Evolutionary conservation across 768 basidiomycete genomes (phyloP), one percentile per base, ranked within the genome.

Genomic region (Mycena vitilis): DNA sequence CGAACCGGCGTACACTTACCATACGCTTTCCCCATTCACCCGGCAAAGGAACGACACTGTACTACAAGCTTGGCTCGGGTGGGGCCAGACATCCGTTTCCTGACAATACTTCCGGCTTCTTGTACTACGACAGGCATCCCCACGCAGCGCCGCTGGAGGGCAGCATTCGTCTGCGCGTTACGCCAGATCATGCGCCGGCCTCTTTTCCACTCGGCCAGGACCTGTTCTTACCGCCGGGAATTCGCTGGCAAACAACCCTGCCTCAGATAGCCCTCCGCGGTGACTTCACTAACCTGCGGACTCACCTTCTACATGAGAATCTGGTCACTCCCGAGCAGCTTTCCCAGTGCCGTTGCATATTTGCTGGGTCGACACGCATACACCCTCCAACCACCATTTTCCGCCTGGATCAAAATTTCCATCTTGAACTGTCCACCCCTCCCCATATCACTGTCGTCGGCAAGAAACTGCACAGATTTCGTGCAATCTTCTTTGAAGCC

Each of bases 111-210:
- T 18, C 53, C 10, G 63, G 63, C 3, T 64, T 64, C 15, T 45
- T 64, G 2, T 64, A 56, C 22, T 64, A 38, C 36, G 13, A 22
- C 15, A 23, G 5, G 4, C 54, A 49, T 4, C 11, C 45, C 1
- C 16, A 38, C 8, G 36, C 36, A 8, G 20, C 54, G 0, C 48
- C 47, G 0, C 36, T 64, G 22, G 54, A 25, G 6, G 44, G 45
- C 13, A 38, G 37, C 22, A 16, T 64, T 13, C 63, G 63, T 37
- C 47, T 64, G n/a, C 63, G 63, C 2, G 12, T 38, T 25, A 57
- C 63, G 1, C 3, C 53, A 12, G 25, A 30, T 40, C 49, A n/a
- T 5, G 18, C n/a, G 5, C 54, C 47, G 2, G 6, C 45, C 12
- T 56, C 63, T 9, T 64, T 64, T n/a, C 13, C 3, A 7, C 2